A percentile compares a stretch with the other conserved stretches of the same genome.
Conservation (phyloP, 2,329 filamentous ascomycete species). For the Ophiocordyceps robertsii region DNA sequence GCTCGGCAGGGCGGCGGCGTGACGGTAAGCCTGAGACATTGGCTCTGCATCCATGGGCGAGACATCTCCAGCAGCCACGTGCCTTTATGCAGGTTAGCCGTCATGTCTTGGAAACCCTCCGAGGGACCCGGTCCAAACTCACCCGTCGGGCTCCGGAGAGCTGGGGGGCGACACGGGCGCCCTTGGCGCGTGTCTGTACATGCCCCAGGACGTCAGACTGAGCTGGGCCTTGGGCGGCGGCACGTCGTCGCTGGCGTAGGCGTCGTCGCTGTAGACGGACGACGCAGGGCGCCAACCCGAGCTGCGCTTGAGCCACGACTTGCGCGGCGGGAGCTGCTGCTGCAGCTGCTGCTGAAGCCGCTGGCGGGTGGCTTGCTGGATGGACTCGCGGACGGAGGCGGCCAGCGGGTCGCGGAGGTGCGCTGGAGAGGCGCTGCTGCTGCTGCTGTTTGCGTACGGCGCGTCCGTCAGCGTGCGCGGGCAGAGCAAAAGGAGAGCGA, state of each 20-base stretch:
- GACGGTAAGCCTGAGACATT: conserved; percentile 2
- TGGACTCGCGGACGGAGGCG: conserved; percentile 16
- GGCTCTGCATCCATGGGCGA: conserved; percentile 38
- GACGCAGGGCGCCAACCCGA: conserved; percentile 36
- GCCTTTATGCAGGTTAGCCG: conserved; percentile 5
- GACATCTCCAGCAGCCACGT: conserved; percentile 22
- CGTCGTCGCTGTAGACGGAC: conserved; percentile 35
- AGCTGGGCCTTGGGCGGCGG: conserved; percentile 23
- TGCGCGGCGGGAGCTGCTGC: conserved; percentile 1
- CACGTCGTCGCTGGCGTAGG: conserved; percentile 4
- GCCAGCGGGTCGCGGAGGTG: conserved; percentile 6
- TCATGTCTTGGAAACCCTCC: neutral
- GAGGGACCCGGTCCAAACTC: conserved; percentile 13
- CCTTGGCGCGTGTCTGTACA: conserved; percentile 26
- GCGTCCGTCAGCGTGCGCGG: too few relatives aligned
- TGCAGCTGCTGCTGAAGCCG: neutral
- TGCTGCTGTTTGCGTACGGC: too few relatives aligned
- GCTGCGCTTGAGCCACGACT: conserved; percentile 3
- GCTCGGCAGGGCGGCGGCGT: neutral
- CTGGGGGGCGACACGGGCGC: conserved; percentile 39
- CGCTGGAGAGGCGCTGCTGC: neutral
- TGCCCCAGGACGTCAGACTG: conserved; percentile 13
- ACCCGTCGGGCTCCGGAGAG: conserved; percentile 37
- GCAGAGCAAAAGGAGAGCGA: too few relatives aligned
- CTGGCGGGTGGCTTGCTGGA: conserved; percentile 4